Conservation (phyloP, 2,329 filamentous ascomycete species). For the Leptographium wingfieldii region DNA sequence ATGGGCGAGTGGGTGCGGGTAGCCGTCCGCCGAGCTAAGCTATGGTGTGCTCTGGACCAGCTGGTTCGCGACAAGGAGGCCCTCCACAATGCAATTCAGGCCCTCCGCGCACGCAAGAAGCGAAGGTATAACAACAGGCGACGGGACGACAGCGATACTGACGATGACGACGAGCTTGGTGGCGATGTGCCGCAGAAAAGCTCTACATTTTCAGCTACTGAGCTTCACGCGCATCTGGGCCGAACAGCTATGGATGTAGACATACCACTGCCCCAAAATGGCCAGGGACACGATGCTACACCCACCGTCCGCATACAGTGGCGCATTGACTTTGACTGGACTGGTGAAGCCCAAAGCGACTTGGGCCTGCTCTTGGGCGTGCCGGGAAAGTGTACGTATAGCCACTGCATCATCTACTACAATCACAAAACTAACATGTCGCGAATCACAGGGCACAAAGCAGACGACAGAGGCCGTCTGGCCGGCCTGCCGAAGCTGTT, state of each 20-base stretch:
- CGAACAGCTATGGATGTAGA: conserved; percentile 38
- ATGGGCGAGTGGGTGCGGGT: conserved; percentile 56
- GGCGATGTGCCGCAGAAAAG: conserved; percentile 14
- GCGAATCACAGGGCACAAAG: conserved; percentile 40
- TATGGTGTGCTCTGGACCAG: conserved; percentile 44
- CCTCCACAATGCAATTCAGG: conserved; percentile 17
- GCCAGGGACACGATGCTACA: conserved; percentile 14
- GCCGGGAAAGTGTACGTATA: conserved; percentile 51
- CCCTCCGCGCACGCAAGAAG: conserved; percentile 15
- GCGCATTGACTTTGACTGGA: conserved; percentile 58
- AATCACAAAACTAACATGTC: not conserved
- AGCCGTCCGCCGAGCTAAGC: conserved; percentile 44
- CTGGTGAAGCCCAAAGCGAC: conserved; percentile 52
- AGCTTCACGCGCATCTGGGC: conserved; percentile 42
- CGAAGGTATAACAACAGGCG: conserved; percentile 9
- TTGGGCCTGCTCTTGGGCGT: conserved; percentile 41
- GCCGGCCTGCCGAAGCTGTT: conserved; percentile 48
- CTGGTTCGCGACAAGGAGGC: conserved; percentile 28
- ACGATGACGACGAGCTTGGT: conserved; percentile 6
- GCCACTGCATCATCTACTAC: not conserved
- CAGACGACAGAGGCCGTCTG: conserved; percentile 43
- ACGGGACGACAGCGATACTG: conserved; percentile 11
- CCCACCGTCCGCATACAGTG: conserved; percentile 42
- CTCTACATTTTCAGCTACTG: conserved; percentile 21
- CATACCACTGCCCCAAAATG: conserved; percentile 18